Percentiles rank a stretch among this genome's conserved stretches.
Evolutionary conservation across 768 basidiomycete species (phyloP).

Genomic region (Tephrocybe sp.): DNA sequence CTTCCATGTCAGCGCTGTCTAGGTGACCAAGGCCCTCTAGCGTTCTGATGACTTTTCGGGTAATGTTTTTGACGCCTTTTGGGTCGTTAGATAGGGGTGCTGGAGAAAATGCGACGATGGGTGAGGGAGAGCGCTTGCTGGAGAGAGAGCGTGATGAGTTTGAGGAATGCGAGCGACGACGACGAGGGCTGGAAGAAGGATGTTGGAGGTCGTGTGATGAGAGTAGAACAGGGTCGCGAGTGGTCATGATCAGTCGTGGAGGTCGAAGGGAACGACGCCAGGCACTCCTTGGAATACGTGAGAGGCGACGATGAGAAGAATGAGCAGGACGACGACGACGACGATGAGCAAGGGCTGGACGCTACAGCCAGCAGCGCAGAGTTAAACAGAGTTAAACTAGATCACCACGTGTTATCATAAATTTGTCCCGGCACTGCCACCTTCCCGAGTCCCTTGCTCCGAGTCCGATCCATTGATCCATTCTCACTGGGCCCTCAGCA

Average conservation of each 20-base stretch:
- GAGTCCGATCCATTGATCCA: neutral
- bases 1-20: conserved; percentile 31
- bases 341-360: neutral
- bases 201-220: conserved; percentile 17
- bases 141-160: conserved; percentile 18
- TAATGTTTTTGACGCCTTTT: conserved; percentile 45
- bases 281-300: neutral
- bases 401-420: conserved; percentile 7
- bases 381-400: conserved; percentile 1
- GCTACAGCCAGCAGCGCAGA: neutral
- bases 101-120: conserved; percentile 41
- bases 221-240: conserved; percentile 17
- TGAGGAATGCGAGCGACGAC: conserved; percentile 18
- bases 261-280: neutral
- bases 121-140: conserved; percentile 45
- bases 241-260: conserved; percentile 16
- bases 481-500: no score
- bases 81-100: conserved; percentile 31
- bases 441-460: neutral
- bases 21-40: conserved; percentile 45
- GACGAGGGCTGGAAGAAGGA: conserved; percentile 12
- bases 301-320: neutral
- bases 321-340: neutral
- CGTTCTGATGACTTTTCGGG: conserved; percentile 45
- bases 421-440: neutral